Conservation (phyloP, 2,329 filamentous ascomycete species). For the Alternaria sp. region DNA sequence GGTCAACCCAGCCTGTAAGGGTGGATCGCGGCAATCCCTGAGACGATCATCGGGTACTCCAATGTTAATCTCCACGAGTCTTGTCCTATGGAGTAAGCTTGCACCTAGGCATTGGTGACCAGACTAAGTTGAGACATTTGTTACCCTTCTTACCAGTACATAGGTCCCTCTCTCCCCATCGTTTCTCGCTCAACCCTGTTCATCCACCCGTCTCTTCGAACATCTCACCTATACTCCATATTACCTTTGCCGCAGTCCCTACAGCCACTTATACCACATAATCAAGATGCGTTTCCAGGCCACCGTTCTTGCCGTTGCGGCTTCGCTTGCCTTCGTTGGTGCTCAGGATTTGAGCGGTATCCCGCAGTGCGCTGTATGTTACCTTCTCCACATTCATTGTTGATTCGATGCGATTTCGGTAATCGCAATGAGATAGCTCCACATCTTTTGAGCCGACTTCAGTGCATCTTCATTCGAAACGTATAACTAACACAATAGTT, state of each 20-base stretch:
- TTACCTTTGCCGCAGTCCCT: background rate
- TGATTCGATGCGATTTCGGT: background rate
- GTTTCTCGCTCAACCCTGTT: slow-evolving; percentile 2
- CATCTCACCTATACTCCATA: slow-evolving; percentile 1
- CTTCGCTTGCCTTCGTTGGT: slow-evolving; percentile 36
- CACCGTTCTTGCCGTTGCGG: slow-evolving; percentile 34
- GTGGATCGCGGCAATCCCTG: background rate
- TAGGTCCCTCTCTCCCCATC: background rate
- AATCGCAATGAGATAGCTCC: background rate
- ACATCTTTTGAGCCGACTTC: background rate
- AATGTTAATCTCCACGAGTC: slow-evolving; percentile 6
- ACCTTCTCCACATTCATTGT: background rate
- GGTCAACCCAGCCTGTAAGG: background rate
- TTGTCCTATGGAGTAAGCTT: background rate
- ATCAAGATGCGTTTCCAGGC: slow-evolving; percentile 45
- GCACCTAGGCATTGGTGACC: background rate
- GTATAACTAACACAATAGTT: background rate
- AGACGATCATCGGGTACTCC: slow-evolving; percentile 3
- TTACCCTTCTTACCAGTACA: background rate
- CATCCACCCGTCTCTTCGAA: background rate
- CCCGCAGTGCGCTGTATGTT: slow-evolving; percentile 48
- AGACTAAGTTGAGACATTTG: background rate
- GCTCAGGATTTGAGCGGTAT: slow-evolving; percentile 40
- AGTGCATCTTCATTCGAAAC: background rate
- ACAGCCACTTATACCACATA: background rate